A percentile compares a stretch with the other conserved stretches of the same genome.
Evolutionary conservation across 805 yeast species (phyloP).

Genomic region (Cyberlindnera samutprakarnensis): DNA sequence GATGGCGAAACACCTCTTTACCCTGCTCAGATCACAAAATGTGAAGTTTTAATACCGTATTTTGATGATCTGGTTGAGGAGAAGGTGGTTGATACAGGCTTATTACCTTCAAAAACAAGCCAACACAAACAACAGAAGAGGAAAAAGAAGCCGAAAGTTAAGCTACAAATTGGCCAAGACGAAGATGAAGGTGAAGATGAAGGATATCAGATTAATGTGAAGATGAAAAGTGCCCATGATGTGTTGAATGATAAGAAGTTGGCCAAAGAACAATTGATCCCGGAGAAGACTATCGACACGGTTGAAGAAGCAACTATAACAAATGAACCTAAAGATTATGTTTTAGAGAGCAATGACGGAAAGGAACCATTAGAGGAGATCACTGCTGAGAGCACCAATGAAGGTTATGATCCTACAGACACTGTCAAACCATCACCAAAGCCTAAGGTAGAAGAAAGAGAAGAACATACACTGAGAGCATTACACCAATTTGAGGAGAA

Average conservation of each 20-base stretch:
- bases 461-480: constrained; percentile 21
- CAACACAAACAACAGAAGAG: constrained; percentile 6
- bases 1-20: constrained; percentile 39
- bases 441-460: constrained; percentile 13
- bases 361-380: constrained; percentile 1
- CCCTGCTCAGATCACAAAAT: constrained; percentile 37
- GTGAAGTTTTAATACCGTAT: constrained; percentile 38
- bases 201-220: constrained; percentile 23
- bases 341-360: background rate
- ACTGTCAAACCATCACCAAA: background rate
- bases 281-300: background rate
- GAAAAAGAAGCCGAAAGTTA: constrained; percentile 27
- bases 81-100: constrained; percentile 2
- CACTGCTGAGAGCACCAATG: constrained; percentile 3
- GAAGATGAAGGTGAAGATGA: constrained; percentile 15
- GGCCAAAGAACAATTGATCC: constrained; percentile 2
- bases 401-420: background rate
- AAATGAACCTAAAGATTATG: background rate
- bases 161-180: constrained; percentile 24
- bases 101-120: background rate
- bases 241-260: constrained; percentile 22
- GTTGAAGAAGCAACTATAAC: background rate
- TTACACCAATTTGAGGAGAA: constrained; percentile 23
- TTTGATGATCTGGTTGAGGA: constrained; percentile 35
- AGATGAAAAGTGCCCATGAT: constrained; percentile 39